Base-by-base conservation (phyloP, 2,329 filamentous ascomycete species). In the Colletotrichum sp. region DNA sequence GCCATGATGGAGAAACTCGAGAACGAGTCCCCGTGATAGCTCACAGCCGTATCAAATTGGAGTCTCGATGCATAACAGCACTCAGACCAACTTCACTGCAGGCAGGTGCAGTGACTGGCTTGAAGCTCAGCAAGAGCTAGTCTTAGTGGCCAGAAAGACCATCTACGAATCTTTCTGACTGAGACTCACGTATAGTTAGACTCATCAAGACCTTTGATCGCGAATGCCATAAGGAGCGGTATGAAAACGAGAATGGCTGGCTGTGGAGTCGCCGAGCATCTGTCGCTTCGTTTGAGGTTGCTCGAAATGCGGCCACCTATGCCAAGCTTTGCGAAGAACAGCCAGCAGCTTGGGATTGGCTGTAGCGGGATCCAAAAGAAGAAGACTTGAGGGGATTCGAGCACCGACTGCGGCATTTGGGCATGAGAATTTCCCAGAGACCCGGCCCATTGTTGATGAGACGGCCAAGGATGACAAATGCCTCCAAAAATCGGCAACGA, bases 361-460 rank as follows among this genome's bases (percentile, higher is more conserved):
- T 24, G 21, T 24, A 24, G 2, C 21, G 3, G 2, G 21, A 24
- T 24, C 3, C 21, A 24, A 24, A 24, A 24, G 3, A 24, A 24
- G 21, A 24, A 24, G 21, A 24, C 2, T 24, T 24, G 21, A 24
- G 21, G 21, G 21, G 3, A 24, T 24, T 24, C 8, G 38, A 10
- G 38, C 18, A 43, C 4, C 9, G 8, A 43, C 38, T 43, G 5
- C 4, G n/a, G 0, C 18, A 5, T n/a, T 43, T 43, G 38, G 38
- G 16, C 4, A 0, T 8, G 9, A 0, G 10, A n/a, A 0, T 1
- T 1, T 9, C 5, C 38, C 4, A 43, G 0, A 43, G 38, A 43
- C 9, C 5, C 16, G 38, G 9, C 26, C 26, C 7, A 28, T 28
- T 28, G 21, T 24, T 2, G 21, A 24, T 3, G 21, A 24, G 21